These are phyloP conservation scores for Agaricus bisporus DNA, from an alignment of 768 basidiomycete species.

Conservation along the genomic window DNA sequence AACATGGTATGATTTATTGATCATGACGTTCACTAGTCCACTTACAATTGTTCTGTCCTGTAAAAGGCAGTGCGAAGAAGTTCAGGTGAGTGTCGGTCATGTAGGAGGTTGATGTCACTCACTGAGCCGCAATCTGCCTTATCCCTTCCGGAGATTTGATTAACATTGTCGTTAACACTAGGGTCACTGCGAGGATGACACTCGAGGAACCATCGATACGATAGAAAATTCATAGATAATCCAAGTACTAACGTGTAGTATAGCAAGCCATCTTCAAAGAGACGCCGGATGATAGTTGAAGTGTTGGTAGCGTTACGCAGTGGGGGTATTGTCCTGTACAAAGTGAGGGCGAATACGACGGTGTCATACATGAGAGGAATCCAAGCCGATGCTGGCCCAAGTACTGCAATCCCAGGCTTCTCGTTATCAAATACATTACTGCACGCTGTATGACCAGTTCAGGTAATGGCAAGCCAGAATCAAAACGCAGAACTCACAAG, in stretches of 20 bases:
- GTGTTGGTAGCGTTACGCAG: constrained; percentile 23
- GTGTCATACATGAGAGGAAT: constrained; percentile 44
- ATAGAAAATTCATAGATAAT: not conserved
- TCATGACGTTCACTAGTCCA: constrained; percentile 3
- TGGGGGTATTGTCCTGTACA: constrained; percentile 31
- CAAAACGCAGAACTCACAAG: constrained; percentile 18
- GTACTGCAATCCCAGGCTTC: constrained; percentile 23
- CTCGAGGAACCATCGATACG: constrained; percentile 16
- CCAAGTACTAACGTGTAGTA: constrained; percentile 33
- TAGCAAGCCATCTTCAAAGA: constrained; percentile 40
- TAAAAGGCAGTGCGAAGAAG: not conserved
- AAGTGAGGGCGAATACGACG: constrained; percentile 31
- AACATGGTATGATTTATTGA: not conserved
- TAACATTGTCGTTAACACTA: constrained; percentile 41
- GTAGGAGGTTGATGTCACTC: constrained; percentile 18
- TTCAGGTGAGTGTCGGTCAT: not conserved
- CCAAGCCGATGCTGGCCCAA: constrained; percentile 45
- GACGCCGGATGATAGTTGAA: constrained; percentile 32
- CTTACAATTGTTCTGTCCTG: constrained; percentile 32
- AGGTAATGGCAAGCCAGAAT: not conserved
- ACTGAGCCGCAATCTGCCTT: constrained; percentile 45
- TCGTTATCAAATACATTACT: constrained; percentile 33
- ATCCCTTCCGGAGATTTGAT: constrained; percentile 34
- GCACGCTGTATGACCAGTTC: constrained; percentile 24
- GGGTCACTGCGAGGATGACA: constrained; percentile 38